phyloP scores from a whole-genome alignment of 768 basidiomycete genomes.

The Pleurotus giganteus region DNA sequence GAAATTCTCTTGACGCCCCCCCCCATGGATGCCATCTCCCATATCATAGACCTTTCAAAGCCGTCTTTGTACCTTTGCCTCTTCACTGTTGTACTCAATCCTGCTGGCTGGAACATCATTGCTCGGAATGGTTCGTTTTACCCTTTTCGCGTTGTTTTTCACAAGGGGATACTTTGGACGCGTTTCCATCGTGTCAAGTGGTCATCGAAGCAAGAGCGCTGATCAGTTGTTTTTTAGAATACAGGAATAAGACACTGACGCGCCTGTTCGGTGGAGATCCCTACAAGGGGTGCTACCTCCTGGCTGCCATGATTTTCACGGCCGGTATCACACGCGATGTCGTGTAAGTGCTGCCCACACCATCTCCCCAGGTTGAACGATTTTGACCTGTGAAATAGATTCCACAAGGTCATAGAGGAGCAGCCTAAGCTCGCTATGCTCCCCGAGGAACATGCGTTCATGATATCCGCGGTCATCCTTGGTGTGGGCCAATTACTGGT shows the following conservation, averaged over 20 bases:
- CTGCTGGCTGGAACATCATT: slow-evolving; percentile 93
- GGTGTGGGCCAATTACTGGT: slow-evolving; percentile 81
- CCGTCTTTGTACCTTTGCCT: slow-evolving; percentile 64
- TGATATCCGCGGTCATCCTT: slow-evolving; percentile 63
- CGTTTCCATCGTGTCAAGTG: not conserved
- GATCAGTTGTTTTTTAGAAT: slow-evolving; percentile 34
- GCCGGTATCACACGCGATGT: slow-evolving; percentile 85
- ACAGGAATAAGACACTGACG: slow-evolving; percentile 85
- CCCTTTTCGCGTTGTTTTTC: slow-evolving; percentile 3
- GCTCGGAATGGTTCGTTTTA: slow-evolving; percentile 80
- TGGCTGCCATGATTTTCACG: slow-evolving; percentile 81
- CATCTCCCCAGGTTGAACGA: not conserved
- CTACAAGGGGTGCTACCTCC: slow-evolving; percentile 79
- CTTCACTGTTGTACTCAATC: slow-evolving; percentile 83
- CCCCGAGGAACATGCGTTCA: slow-evolving; percentile 58
- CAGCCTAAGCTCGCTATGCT: slow-evolving; percentile 74
- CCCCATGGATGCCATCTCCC: slow-evolving; percentile 2
- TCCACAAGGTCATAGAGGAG: slow-evolving; percentile 66
- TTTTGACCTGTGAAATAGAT: slow-evolving; percentile 44
- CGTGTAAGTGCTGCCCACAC: slow-evolving; percentile 51
- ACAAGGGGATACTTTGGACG: not conserved
- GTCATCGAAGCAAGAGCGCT: not conserved
- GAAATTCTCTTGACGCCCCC: no score
- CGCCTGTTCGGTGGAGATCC: slow-evolving; percentile 76
- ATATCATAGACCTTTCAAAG: slow-evolving; percentile 57